Evolutionary conservation across 257 asterid species (phyloP).

Genomic region (Solanum neorickii): DNA sequence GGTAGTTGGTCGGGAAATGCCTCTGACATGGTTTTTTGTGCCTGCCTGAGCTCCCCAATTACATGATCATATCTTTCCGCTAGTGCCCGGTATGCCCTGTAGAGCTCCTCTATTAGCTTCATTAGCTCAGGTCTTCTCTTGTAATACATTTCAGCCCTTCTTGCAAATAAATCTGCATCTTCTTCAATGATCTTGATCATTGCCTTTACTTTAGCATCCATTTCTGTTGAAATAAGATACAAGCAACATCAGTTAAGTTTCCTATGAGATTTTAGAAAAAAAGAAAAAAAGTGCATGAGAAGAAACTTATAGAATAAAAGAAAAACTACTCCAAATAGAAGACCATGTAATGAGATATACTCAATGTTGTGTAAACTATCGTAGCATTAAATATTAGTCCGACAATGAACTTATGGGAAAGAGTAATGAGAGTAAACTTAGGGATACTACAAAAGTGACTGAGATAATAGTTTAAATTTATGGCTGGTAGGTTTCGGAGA

Average conservation of each 20-base stretch:
- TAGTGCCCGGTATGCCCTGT: constrained; percentile 88
- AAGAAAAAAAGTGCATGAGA: not conserved
- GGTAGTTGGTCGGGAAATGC: constrained; percentile 83
- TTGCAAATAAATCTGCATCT: constrained; percentile 94
- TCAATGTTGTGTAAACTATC: not conserved
- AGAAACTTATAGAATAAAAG: not conserved
- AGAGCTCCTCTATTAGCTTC: constrained; percentile 92
- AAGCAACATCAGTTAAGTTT: not conserved
- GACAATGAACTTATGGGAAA: not conserved
- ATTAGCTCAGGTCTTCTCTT: constrained; percentile 87
- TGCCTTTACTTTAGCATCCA: constrained; percentile 46
- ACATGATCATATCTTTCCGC: constrained; percentile 86
- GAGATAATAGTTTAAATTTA: not conserved
- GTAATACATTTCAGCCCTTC: constrained; percentile 92
- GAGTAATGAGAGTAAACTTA: not conserved
- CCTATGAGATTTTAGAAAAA: not conserved
- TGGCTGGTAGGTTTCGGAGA: not conserved
- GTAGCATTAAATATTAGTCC: not conserved
- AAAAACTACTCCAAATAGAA: not conserved
- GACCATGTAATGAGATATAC: not conserved
- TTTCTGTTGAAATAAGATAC: not conserved
- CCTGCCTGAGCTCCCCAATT: constrained; percentile 84
- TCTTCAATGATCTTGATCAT: constrained; percentile 94
- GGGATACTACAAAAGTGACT: not conserved
- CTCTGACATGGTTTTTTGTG: constrained; percentile 63